Percentiles rank a stretch among this genome's conserved stretches.
These are phyloP conservation scores for Mycena sanguinolenta DNA, from an alignment of 768 basidiomycete species.

Conservation along the genomic window DNA sequence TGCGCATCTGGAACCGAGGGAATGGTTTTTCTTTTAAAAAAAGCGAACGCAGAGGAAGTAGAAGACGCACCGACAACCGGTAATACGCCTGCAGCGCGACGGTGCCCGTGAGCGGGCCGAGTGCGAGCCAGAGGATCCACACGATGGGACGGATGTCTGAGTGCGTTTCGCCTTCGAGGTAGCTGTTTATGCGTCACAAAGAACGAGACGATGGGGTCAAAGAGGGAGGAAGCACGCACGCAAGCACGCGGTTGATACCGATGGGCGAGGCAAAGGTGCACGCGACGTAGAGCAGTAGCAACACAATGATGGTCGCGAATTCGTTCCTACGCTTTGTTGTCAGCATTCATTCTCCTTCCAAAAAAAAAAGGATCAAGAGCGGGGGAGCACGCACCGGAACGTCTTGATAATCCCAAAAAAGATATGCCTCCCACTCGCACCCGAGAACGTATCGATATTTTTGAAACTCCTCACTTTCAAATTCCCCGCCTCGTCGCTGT, in stretches of 20 bases:
- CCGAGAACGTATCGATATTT: slow-evolving; percentile 37
- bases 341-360: too few species aligned
- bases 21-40: not conserved
- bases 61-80: slow-evolving; percentile 36
- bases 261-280: slow-evolving; percentile 34
- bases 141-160: slow-evolving; percentile 62
- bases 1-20: slow-evolving; percentile 24
- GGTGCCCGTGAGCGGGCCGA: slow-evolving; percentile 51
- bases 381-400: slow-evolving; percentile 24
- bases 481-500: slow-evolving; percentile 41
- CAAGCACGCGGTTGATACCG: slow-evolving; percentile 33
- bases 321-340: slow-evolving; percentile 10
- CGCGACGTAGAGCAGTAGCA: slow-evolving; percentile 28
- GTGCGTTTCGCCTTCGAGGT: slow-evolving; percentile 58
- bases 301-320: slow-evolving; percentile 21
- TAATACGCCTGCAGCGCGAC: slow-evolving; percentile 58
- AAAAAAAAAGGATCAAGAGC: too few species aligned
- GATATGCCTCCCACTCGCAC: slow-evolving; percentile 24
- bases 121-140: slow-evolving; percentile 58
- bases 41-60: not conserved
- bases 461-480: slow-evolving; percentile 33
- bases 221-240: slow-evolving; percentile 6
- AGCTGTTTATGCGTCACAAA: slow-evolving; percentile 31
- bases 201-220: too few species aligned
- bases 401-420: slow-evolving; percentile 36